phyloP scores from a whole-genome alignment of 169 alveolate genomes.

The Plasmodium gonderi region DNA sequence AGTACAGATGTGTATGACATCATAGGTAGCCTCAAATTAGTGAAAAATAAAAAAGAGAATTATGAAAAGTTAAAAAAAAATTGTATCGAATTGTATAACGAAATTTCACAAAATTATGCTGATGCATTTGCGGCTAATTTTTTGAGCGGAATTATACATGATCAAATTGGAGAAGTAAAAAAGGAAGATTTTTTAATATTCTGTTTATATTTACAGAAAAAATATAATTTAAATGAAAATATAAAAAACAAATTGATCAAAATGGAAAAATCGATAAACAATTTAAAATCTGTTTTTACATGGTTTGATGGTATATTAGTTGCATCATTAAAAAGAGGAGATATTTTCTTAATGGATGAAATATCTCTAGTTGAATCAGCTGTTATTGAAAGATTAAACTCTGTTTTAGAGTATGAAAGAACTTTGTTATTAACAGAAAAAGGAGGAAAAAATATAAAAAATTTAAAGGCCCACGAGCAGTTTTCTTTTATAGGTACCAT shows the following conservation, averaged over 20 bases:
- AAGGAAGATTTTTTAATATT: constrained; percentile 52
- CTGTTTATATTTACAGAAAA: constrained; percentile 39
- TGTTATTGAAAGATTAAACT: constrained; percentile 98
- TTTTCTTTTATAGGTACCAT: constrained; percentile 98
- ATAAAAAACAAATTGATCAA: constrained; percentile 3
- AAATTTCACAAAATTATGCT: constrained; percentile 2
- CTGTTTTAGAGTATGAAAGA: constrained; percentile 95
- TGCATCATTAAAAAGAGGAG: constrained; percentile 96
- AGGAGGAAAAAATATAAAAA: constrained; percentile 82
- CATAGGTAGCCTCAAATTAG: constrained; percentile 95
- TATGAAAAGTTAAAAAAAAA: constrained; percentile 45
- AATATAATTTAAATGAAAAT: constrained; percentile 15
- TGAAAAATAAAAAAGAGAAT: constrained; percentile 77
- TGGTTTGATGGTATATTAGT: constrained; percentile 99
- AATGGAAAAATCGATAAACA: constrained; percentile 36
- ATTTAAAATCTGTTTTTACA: constrained; percentile 91
- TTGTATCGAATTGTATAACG: constrained; percentile 66
- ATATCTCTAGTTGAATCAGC: constrained; percentile 98
- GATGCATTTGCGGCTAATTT: constrained; percentile 29
- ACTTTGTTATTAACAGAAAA: constrained; percentile 86
- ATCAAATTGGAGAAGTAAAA: constrained; percentile 44
- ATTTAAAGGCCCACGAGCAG: constrained; percentile 90
- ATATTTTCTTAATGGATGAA: constrained; percentile 96
- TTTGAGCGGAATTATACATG: constrained; percentile 69
- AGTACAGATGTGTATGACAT: constrained; percentile 98